Conservation (phyloP, 1,284 basidiomycete genomes). For the Mycena citricolor region DNA sequence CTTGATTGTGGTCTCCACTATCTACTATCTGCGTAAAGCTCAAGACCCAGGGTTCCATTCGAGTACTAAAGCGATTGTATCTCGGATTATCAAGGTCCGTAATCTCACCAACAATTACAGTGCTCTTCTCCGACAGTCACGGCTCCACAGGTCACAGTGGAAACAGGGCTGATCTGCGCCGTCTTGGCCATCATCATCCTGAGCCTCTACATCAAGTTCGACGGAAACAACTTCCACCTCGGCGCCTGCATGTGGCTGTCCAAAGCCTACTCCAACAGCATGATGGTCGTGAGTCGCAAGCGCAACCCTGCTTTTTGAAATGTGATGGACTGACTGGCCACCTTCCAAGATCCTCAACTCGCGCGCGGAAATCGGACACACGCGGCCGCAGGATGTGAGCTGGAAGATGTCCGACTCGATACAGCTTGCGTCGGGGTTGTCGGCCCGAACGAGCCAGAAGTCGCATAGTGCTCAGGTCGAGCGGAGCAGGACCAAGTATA, state of each 20-base stretch:
- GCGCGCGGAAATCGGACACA: slow-evolving; percentile 9
- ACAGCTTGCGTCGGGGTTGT: no score
- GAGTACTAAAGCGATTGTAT: not conserved
- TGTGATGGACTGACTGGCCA: no score
- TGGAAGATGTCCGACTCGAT: no score
- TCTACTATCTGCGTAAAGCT: not conserved
- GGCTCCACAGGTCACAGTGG: slow-evolving; percentile 29
- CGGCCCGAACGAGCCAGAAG: no score
- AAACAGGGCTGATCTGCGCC: slow-evolving; percentile 34
- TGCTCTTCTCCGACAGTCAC: no score
- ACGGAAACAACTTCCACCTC: slow-evolving; percentile 20
- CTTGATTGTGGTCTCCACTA: no score
- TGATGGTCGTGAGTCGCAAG: slow-evolving; percentile 17
- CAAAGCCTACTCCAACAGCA: slow-evolving; percentile 23
- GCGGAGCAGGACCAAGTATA: no score
- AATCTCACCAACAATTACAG: no score
- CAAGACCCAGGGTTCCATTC: not conserved
- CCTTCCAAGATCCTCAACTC: slow-evolving; percentile 17
- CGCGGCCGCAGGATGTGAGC: no score
- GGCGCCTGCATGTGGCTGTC: slow-evolving; percentile 19
- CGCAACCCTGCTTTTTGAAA: not conserved
- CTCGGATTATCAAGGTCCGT: slow-evolving; percentile 4
- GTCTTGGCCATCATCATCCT: slow-evolving; percentile 30
- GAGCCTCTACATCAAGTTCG: slow-evolving; percentile 11
- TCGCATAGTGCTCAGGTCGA: no score